phyloP scores from a whole-genome alignment of 2,329 filamentous ascomycete genomes.

The Clarireedia paspali region DNA sequence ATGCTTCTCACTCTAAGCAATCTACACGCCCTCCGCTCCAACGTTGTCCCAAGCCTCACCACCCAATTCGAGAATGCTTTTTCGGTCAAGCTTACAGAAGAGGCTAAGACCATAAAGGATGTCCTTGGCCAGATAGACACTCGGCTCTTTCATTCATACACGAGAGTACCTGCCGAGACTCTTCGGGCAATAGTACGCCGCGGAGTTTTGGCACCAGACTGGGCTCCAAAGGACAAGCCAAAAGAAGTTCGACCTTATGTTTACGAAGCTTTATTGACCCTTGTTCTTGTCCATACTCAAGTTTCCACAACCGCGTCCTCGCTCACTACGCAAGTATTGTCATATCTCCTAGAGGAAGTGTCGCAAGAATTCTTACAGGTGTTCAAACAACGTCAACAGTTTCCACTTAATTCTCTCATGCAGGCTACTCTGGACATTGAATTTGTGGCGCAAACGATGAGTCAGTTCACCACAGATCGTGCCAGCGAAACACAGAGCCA shows the following conservation, averaged over 20 bases:
- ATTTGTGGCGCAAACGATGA: slow-evolving; percentile 90
- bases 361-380: slow-evolving; percentile 74
- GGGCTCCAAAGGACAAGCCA: slow-evolving; percentile 61
- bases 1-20: slow-evolving; percentile 94
- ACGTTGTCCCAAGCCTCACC: slow-evolving; percentile 82
- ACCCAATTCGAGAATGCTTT: slow-evolving; percentile 90
- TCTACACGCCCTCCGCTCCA: slow-evolving; percentile 71
- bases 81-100: slow-evolving; percentile 87
- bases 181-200: slow-evolving; percentile 63
- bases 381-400: slow-evolving; percentile 59
- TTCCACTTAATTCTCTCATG: slow-evolving; percentile 77
- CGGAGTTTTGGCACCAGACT: slow-evolving; percentile 64
- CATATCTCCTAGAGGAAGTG: slow-evolving; percentile 76
- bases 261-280: slow-evolving; percentile 73
- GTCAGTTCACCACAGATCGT: slow-evolving; percentile 77
- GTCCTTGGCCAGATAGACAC: slow-evolving; percentile 86
- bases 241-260: slow-evolving; percentile 79
- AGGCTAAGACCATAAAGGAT: slow-evolving; percentile 85
- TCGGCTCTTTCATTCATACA: slow-evolving; percentile 88
- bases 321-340: slow-evolving; percentile 74
- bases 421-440: slow-evolving; percentile 97
- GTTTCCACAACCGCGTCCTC: slow-evolving; percentile 71
- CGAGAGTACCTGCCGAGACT: slow-evolving; percentile 62
- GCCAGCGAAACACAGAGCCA: slow-evolving; percentile 76
- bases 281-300: slow-evolving; percentile 89